Evolutionary conservation across 139 green algal species (phyloP).

Genomic region (Nannochloris sp.): DNA sequence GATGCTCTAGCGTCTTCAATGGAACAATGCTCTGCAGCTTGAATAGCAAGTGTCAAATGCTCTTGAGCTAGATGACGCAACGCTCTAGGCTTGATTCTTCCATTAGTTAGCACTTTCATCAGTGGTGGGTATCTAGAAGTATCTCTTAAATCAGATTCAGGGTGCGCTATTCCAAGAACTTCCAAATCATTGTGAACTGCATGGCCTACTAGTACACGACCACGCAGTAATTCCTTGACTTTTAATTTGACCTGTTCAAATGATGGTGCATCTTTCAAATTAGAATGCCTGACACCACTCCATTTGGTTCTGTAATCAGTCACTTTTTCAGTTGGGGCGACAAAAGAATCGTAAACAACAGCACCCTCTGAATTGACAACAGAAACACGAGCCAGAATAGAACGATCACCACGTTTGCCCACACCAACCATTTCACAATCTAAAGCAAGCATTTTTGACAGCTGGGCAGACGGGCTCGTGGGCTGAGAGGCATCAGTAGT

Average conservation of each 20-base stretch:
- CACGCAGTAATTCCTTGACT: constrained; percentile 55
- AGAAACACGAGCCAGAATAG: constrained; percentile 61
- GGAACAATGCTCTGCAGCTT: constrained; percentile 54
- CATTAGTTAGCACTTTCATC: constrained; percentile 42
- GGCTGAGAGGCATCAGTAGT: background rate
- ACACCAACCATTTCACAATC: constrained; percentile 98
- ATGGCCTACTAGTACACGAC: constrained; percentile 79
- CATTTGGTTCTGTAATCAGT: constrained; percentile 73
- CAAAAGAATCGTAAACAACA: constrained; percentile 71
- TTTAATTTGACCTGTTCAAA: constrained; percentile 43
- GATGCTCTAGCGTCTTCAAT: constrained; percentile 52
- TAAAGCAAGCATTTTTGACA: constrained; percentile 61
- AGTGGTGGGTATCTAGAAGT: constrained; percentile 59
- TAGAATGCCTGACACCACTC: constrained; percentile 28
- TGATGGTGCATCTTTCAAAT: constrained; percentile 40
- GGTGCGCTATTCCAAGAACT: constrained; percentile 72
- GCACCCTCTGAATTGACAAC: constrained; percentile 70
- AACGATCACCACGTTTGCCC: constrained; percentile 46
- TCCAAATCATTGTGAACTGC: constrained; percentile 72
- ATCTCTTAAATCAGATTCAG: constrained; percentile 63
- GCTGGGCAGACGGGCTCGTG: background rate
- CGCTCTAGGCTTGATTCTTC: constrained; percentile 20
- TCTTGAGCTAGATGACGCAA: constrained; percentile 54
- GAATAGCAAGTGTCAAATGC: constrained; percentile 62
- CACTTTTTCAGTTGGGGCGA: constrained; percentile 57